Evolutionary conservation across 1,284 basidiomycete species (phyloP), one percentile per base, ranked within the genome.

Genomic region (Vanrija sp.): DNA sequence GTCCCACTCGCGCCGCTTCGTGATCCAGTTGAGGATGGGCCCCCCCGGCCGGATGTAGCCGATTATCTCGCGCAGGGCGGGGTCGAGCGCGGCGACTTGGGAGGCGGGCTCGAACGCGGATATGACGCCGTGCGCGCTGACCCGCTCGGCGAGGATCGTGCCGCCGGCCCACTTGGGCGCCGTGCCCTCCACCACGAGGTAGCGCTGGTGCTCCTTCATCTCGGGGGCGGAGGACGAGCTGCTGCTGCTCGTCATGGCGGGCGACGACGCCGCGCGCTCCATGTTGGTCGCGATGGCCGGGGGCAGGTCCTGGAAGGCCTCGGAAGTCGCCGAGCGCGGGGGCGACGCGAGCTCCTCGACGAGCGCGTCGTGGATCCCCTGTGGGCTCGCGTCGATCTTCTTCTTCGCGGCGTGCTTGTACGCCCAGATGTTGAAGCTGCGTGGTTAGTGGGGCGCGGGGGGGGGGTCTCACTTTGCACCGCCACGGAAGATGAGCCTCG

Each of bases 91-190:
- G 0, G 69, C 68, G 1, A 72, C 57, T 41, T 85, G 80, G 3
- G 79, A 72, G 57, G 83, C 81, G 0, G 85, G 78, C 67, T 97
- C 93, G 66, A 98, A 80, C 0, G 85, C 80, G 6, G 92, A 82
- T 10, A 93, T 81, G 6, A 83, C 75, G 6, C 94, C 94, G 31
- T 81, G 81, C 1, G 85, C 85, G 22, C 86, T 85, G 12, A 97
- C 84, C 6, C 94, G 83, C 73, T 97, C 92, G n/a, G 92, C 81
- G 54, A 97, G 86, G 79, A 87, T 85, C 7, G 41, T 46, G 2
- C 52, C 44, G 25, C 73, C 72, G 53, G 73, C 63, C 37, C 69
- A 70, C 5, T 49, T 41, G 0, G 73, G 74, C 47, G 69, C 66
- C 3, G 41, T 49, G 3, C 75, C 75, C 0, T 54, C 61, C 5